phyloP scores from a whole-genome alignment of 768 basidiomycete species.

The Flagelloscypha sp. region DNA sequence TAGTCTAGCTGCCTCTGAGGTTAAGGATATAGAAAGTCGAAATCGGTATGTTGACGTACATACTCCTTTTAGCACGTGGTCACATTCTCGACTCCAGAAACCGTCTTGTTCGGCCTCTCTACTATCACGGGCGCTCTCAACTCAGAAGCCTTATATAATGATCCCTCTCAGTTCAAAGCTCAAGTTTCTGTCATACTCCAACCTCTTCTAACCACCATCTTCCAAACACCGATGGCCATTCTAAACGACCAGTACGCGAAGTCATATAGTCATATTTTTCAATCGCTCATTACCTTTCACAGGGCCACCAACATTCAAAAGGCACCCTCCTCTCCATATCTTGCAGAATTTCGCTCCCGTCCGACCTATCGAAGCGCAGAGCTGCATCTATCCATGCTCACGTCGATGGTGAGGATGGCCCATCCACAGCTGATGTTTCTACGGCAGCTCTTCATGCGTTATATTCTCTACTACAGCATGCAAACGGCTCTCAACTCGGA shows the following conservation, averaged over 20 bases:
- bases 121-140: constrained; percentile 73
- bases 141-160: constrained; percentile 77
- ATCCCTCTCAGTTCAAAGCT: constrained; percentile 58
- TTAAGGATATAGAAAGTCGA: constrained; percentile 58
- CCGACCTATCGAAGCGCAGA: constrained; percentile 71
- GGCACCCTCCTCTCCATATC: constrained; percentile 65
- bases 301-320: constrained; percentile 61
- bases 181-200: constrained; percentile 67
- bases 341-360: constrained; percentile 76
- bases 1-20: constrained; percentile 42
- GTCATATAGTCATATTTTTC: constrained; percentile 1
- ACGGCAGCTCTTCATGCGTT: constrained; percentile 66
- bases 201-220: constrained; percentile 60
- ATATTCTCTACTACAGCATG: constrained; percentile 64
- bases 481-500: constrained; percentile 68
- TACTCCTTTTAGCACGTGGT: neutral
- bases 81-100: constrained; percentile 40
- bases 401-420: constrained; percentile 82
- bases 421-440: constrained; percentile 63
- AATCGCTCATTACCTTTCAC: constrained; percentile 7
- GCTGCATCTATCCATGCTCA: constrained; percentile 88
- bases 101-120: constrained; percentile 77
- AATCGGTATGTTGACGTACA: constrained; percentile 47
- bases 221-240: constrained; percentile 48
- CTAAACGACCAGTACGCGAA: constrained; percentile 63